These are phyloP conservation scores for Lycium ferocissimum DNA, from an alignment of 257 asterid genomes.

Conservation along the genomic window DNA sequence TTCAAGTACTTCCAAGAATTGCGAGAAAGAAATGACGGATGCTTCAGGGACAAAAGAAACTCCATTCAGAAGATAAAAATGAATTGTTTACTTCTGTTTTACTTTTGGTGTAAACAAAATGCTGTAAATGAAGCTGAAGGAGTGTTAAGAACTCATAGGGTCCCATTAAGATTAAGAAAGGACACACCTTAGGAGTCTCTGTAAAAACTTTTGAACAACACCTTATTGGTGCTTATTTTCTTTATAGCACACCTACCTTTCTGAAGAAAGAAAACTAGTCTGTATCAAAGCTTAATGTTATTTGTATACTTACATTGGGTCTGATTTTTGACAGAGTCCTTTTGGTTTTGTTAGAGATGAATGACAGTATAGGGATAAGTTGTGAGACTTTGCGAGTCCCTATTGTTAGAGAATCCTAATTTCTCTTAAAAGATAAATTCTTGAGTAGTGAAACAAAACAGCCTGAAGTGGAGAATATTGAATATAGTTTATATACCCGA, in stretches of 20 bases:
- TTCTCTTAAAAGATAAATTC: too few relatives aligned
- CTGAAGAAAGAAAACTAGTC: background rate
- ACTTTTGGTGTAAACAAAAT: too few relatives aligned
- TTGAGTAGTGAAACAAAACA: background rate
- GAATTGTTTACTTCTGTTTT: too few relatives aligned
- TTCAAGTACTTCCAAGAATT: too few relatives aligned
- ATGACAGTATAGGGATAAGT: background rate
- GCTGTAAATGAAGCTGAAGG: too few relatives aligned
- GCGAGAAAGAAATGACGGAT: too few relatives aligned
- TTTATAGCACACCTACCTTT: background rate
- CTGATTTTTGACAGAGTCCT: background rate
- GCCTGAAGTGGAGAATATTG: background rate
- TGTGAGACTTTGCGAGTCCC: background rate
- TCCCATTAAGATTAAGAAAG: too few relatives aligned
- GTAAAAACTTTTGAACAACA: background rate
- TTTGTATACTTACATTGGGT: background rate
- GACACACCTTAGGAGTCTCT: too few relatives aligned
- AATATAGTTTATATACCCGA: background rate
- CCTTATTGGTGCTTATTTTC: background rate
- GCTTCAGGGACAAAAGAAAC: too few relatives aligned
- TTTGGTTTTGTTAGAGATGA: background rate
- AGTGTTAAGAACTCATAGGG: too few relatives aligned
- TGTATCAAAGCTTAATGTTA: background rate
- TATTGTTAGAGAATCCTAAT: background rate
- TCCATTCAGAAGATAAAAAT: too few relatives aligned